Percentiles rank a stretch among this genome's conserved stretches.
These are phyloP conservation scores for Gossypium davidsonii DNA, from an alignment of 441 rosid species.

Conservation along the genomic window DNA sequence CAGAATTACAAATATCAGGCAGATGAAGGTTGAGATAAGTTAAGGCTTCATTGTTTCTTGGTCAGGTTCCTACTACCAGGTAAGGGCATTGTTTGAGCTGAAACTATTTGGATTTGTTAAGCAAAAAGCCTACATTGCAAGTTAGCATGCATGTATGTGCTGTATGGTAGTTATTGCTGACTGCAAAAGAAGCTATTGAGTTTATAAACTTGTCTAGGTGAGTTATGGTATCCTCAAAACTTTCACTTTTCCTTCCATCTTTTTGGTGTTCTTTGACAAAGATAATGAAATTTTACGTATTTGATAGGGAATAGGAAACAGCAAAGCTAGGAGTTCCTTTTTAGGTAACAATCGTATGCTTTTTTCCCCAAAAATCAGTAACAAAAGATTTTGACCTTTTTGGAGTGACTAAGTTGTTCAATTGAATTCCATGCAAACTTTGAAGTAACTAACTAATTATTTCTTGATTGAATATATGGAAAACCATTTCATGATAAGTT, in stretches of 20 bases:
- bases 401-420: neutral
- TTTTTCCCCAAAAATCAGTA: neutral
- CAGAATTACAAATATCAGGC: constrained; percentile 37
- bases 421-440: neutral
- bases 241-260: neutral
- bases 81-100: constrained; percentile 1
- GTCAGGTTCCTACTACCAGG: constrained; percentile 16
- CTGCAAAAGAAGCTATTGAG: neutral
- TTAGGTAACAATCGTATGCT: neutral
- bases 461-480: neutral
- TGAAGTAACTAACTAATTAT: neutral
- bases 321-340: neutral
- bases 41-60: constrained; percentile 11
- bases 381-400: neutral
- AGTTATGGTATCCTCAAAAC: neutral
- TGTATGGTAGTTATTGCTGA: neutral
- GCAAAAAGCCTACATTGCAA: neutral
- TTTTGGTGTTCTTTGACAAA: neutral
- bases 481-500: neutral
- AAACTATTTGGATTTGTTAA: constrained; percentile 14
- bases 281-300: neutral
- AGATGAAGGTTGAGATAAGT: constrained; percentile 21
- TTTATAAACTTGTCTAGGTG: neutral
- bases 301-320: neutral
- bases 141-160: neutral